Evolutionary conservation across 139 green algal genomes (phyloP).

Genomic region (Chlamydomonas sphaeroides): DNA sequence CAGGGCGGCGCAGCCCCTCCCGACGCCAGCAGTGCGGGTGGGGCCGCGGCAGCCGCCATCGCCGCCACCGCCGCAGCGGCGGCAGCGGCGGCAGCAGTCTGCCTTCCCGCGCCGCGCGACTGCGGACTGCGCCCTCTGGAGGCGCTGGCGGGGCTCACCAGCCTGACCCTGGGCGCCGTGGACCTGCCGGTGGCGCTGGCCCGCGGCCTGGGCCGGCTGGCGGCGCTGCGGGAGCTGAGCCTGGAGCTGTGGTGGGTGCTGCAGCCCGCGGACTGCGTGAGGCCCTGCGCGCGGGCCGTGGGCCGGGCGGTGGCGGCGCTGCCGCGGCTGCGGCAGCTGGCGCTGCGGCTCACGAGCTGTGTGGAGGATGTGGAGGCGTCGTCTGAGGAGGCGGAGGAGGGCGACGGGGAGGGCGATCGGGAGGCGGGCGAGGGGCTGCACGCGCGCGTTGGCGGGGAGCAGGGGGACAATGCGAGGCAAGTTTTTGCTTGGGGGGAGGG

Average conservation of each 20-base stretch:
- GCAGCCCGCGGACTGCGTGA: neutral
- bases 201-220: neutral
- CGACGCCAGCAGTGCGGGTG: neutral
- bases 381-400: neutral
- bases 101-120: too few relatives aligned
- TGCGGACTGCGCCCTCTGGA: neutral
- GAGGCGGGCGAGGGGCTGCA: neutral
- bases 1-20: neutral
- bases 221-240: neutral
- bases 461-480: neutral
- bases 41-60: neutral
- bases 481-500: too few relatives aligned
- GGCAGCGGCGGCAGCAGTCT: neutral
- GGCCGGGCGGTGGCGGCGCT: neutral
- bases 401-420: neutral
- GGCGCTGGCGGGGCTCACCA: neutral
- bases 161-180: neutral
- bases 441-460: neutral
- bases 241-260: conserved; percentile 19
- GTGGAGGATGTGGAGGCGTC: neutral
- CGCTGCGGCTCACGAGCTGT: neutral
- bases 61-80: neutral
- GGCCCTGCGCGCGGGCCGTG: neutral
- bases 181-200: neutral
- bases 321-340: neutral